Evolutionary conservation across 1,284 basidiomycete species (phyloP), one percentile per base, ranked within the genome.

Genomic region (Porphyrellus sp.): DNA sequence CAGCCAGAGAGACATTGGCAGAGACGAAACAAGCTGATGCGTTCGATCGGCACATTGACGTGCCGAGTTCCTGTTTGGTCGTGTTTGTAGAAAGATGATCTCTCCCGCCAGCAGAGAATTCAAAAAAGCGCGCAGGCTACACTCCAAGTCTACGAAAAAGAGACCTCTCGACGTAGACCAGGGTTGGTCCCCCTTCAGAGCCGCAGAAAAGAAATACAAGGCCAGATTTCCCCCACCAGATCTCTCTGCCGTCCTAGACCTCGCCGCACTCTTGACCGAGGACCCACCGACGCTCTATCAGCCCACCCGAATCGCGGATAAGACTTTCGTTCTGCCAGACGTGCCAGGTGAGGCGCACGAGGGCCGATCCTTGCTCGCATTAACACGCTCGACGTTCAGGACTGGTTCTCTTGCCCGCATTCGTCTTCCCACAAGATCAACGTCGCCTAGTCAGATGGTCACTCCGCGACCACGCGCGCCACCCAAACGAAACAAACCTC

Each of bases 401-500:
- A 18, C 80, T 95, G 23, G 83, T 95, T 18, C 68, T 95, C 18
- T 72, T 96, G 5, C 92, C 92, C 8, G 75, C 77, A 1, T 93
- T 86, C 63, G 62, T 95, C 15, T 72, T 80, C 5, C 70, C 72
- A 0, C 60, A 72, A 13, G 74, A 81, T 25, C 93, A 97, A 65
- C 77, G 81, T 23, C 64, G 75, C 1, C 78, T 96, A 4, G 76
- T 90, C 16, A 72, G 70, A 51, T 86, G 88, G 78, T 80, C 89
- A 28, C 78, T 97, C 7, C 67, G 75, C 21, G 79, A 86, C 28
- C 91, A 94, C 60, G 88, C 92, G 0, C 75, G 77, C 5, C 69
- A 77, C 23, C 91, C 92, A 0, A 96, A 95, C 66, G 85, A 89
- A 47, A 92, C 91, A 1, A 94, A 92, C 58, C 82, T 96, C 23